Evolutionary conservation across 202 grass and related monocot species (phyloP).

Genomic region (Cymbopogon flexuosus): DNA sequence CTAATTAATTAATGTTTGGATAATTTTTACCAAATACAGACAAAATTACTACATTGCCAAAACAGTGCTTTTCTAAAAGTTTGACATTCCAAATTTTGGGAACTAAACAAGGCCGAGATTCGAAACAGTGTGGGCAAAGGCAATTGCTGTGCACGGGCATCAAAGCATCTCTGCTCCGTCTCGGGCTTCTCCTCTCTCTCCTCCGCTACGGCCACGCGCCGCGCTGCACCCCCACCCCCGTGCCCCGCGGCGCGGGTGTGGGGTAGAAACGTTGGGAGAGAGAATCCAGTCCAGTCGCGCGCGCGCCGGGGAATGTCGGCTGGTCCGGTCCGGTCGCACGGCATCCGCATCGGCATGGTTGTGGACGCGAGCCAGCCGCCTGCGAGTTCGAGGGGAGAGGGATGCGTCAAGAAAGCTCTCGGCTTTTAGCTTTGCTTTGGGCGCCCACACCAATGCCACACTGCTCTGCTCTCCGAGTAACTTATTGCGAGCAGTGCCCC

Average conservation of each 20-base stretch:
- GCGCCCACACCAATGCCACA: conserved; percentile 34
- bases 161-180: conserved; percentile 38
- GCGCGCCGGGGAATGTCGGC: conserved; percentile 31
- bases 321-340: conserved; percentile 3
- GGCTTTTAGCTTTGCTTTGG: conserved; percentile 19
- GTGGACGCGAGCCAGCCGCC: neutral
- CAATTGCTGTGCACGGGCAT: conserved; percentile 38
- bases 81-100: no score
- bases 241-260: neutral
- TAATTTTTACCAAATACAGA: no score
- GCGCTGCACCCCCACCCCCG: neutral
- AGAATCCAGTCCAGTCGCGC: neutral
- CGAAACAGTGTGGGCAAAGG: conserved; percentile 31
- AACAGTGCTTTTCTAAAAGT: no score
- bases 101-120: neutral
- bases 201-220: conserved; percentile 33
- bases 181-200: conserved; percentile 16
- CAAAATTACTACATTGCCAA: no score
- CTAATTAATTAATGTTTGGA: no score
- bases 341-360: neutral
- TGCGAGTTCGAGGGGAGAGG: neutral
- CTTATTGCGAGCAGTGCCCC: neutral
- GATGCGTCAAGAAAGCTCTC: conserved; percentile 28
- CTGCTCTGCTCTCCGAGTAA: conserved; percentile 32
- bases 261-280: neutral